These are phyloP conservation scores for Thelonectria olida DNA, from an alignment of 2,329 filamentous ascomycete species.

Conservation along the genomic window DNA sequence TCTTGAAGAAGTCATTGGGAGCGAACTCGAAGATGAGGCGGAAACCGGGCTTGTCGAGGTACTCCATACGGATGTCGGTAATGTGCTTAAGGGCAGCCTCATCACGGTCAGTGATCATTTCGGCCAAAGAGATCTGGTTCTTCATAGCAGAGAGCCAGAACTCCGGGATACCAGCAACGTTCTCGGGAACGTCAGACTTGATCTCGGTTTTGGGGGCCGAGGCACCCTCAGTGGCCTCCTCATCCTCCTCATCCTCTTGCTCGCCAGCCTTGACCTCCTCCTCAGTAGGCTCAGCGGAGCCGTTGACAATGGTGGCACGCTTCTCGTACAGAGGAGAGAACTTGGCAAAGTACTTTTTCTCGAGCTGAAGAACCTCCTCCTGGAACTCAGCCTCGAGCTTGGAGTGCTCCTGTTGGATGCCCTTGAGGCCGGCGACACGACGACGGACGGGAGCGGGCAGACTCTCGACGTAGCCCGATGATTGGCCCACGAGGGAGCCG, in stretches of 20 bases:
- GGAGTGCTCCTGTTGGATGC: constrained; percentile 97
- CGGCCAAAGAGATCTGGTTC: constrained; percentile 95
- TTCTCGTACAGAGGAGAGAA: constrained; percentile 98
- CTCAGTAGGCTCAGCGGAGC: constrained; percentile 83
- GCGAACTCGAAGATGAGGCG: constrained; percentile 96
- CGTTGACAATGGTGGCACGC: constrained; percentile 93
- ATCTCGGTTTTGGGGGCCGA: constrained; percentile 65
- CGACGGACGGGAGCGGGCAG: constrained; percentile 89
- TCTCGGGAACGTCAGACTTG: constrained; percentile 64
- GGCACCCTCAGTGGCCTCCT: constrained; percentile 71
- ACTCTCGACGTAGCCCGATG: constrained; percentile 97
- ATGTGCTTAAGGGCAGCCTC: constrained; percentile 92
- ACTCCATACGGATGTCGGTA: constrained; percentile 97
- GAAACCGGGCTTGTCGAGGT: constrained; percentile 98
- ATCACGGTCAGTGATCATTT: constrained; percentile 98
- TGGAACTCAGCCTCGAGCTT: constrained; percentile 99
- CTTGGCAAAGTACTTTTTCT: constrained; percentile 99
- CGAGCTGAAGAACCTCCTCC: constrained; percentile 95
- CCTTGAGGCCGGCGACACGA: constrained; percentile 94
- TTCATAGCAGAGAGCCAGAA: constrained; percentile 99
- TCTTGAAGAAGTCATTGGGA: constrained; percentile 96
- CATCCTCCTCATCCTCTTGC: constrained; percentile 75
- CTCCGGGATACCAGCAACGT: constrained; percentile 87
- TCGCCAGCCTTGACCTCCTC: constrained; percentile 89
- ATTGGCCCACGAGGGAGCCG: constrained; percentile 89